These are phyloP conservation scores for Exophiala viscosa DNA, from an alignment of 2,329 filamentous ascomycete species.

Conservation along the genomic window DNA sequence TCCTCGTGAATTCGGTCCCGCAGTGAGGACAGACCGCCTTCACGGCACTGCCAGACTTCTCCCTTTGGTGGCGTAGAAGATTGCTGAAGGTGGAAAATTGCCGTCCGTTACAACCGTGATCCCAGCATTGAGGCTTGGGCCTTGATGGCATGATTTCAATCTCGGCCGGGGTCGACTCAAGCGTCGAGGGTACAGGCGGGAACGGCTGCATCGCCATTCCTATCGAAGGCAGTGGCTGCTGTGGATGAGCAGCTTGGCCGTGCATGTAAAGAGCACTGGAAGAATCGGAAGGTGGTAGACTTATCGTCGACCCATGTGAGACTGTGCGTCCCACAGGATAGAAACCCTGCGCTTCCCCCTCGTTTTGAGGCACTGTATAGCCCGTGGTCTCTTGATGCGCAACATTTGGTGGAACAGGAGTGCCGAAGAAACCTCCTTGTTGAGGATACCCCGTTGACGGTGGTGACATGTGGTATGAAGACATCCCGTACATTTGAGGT, in stretches of 20 bases:
- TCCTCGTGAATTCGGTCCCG: constrained; percentile 88
- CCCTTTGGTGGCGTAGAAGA: constrained; percentile 82
- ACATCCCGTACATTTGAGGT: constrained; percentile 17
- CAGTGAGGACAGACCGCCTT: constrained; percentile 90
- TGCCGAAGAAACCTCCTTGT: constrained; percentile 14
- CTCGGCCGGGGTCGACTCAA: constrained; percentile 24
- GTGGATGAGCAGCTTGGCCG: constrained; percentile 8
- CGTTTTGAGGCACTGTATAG: constrained; percentile 7
- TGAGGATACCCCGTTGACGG: constrained; percentile 9
- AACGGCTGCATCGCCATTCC: constrained; percentile 19
- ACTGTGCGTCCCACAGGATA: constrained; percentile 13
- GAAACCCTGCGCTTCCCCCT: constrained; percentile 10
- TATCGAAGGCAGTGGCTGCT: constrained; percentile 16
- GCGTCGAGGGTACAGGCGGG: constrained; percentile 15
- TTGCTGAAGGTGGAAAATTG: constrained; percentile 98
- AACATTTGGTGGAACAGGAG: constrained; percentile 4
- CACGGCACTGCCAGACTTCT: constrained; percentile 85
- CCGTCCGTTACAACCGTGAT: constrained; percentile 91
- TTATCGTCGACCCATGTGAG: constrained; percentile 17
- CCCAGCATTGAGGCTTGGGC: constrained; percentile 95
- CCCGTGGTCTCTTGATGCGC: constrained; percentile 7
- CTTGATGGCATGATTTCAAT: constrained; percentile 43
- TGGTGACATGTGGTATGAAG: constrained; percentile 15
- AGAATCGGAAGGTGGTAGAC: constrained; percentile 15
- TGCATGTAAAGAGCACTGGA: constrained; percentile 12